A percentile compares a stretch with the other conserved stretches of the same genome.
Evolutionary conservation across 2,329 filamentous ascomycete genomes (phyloP).

Genomic region (Metarhizium album): DNA sequence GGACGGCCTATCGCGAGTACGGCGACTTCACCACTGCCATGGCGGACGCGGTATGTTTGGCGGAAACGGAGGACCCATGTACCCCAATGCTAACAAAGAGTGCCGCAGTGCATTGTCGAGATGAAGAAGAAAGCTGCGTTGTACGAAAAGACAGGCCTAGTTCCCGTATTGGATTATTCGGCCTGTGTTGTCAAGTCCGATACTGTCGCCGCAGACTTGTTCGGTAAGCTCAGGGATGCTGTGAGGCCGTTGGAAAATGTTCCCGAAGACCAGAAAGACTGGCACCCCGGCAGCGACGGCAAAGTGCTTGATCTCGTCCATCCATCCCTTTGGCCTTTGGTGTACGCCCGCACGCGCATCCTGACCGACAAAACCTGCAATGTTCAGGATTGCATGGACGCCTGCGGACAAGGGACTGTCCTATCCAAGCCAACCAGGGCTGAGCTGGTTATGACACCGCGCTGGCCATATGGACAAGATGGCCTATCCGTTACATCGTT

Average conservation of each 20-base stretch:
- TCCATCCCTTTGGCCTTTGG: constrained; percentile 51
- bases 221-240: constrained; percentile 28
- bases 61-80: background rate
- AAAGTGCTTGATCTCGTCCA: constrained; percentile 53
- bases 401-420: constrained; percentile 22
- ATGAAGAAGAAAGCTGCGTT: background rate
- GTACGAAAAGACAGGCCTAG: background rate
- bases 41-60: background rate
- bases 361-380: constrained; percentile 20
- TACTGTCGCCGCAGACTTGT: constrained; percentile 14
- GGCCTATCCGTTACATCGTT: background rate
- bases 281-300: constrained; percentile 46
- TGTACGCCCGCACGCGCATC: constrained; percentile 37
- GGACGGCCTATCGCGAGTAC: constrained; percentile 12
- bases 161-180: background rate
- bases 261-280: constrained; percentile 41
- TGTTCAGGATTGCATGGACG: constrained; percentile 24
- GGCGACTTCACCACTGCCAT: constrained; percentile 15
- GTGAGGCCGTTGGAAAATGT: constrained; percentile 39
- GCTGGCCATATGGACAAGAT: constrained; percentile 1
- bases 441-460: background rate
- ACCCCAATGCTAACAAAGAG: background rate
- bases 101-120: background rate
- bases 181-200: constrained; percentile 26
- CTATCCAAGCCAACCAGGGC: constrained; percentile 10